Evolutionary conservation across 2,329 filamentous ascomycete species (phyloP).

Genomic region (Venturia asperata): DNA sequence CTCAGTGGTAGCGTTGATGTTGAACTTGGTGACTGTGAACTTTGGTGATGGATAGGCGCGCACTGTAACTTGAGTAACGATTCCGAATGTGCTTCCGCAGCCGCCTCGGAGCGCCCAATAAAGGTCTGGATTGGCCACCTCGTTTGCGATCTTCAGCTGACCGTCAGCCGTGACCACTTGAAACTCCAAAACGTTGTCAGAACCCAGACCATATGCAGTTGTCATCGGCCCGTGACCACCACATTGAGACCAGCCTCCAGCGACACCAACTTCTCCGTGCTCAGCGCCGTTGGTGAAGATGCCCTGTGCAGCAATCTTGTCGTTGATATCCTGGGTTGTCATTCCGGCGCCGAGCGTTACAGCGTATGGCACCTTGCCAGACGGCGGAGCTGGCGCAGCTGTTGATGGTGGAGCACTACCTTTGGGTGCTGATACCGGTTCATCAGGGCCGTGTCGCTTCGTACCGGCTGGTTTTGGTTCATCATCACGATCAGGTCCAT

Average conservation of each 20-base stretch:
- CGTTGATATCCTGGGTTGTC: constrained; percentile 19
- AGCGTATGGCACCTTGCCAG: neutral
- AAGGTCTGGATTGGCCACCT: constrained; percentile 31
- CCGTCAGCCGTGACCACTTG: constrained; percentile 35
- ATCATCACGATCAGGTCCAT: too few species aligned
- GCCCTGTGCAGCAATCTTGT: constrained; percentile 2
- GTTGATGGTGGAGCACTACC: neutral
- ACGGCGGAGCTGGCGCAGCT: neutral
- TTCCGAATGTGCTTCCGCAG: constrained; percentile 24
- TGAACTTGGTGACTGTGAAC: constrained; percentile 14
- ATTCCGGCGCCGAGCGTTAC: constrained; percentile 19
- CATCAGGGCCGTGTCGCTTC: too few species aligned
- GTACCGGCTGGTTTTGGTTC: too few species aligned
- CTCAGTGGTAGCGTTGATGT: constrained; percentile 14
- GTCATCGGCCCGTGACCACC: constrained; percentile 39
- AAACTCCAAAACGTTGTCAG: constrained; percentile 32
- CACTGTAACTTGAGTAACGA: constrained; percentile 33
- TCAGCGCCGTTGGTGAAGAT: constrained; percentile 19
- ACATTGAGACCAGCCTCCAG: constrained; percentile 37
- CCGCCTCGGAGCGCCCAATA: constrained; percentile 31
- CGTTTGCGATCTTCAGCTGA: constrained; percentile 29
- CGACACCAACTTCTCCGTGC: constrained; percentile 29
- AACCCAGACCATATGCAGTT: constrained; percentile 32
- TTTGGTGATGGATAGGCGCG: constrained; percentile 23
- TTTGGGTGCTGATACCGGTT: neutral